phyloP scores from a whole-genome alignment of 208 protist species.

The Naegleria fowleri region DNA sequence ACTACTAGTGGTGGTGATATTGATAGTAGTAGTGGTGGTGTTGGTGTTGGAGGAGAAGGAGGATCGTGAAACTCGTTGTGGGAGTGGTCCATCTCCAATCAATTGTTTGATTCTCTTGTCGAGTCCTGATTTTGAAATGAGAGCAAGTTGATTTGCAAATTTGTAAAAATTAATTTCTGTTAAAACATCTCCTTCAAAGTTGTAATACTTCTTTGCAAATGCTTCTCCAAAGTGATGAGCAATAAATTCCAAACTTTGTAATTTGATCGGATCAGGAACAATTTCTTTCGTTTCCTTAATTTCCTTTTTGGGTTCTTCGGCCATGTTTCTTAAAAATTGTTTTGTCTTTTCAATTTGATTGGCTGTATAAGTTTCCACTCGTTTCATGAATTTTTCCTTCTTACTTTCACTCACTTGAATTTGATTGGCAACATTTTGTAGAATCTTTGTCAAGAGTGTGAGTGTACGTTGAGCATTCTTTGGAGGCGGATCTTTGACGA shows the following conservation, averaged over 20 bases:
- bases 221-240: not conserved
- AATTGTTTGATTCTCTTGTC: constrained; percentile 6
- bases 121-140: not conserved
- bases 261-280: constrained; percentile 1
- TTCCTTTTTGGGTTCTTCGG: not conserved
- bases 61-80: not conserved
- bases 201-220: constrained; percentile 1
- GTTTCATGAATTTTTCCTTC: constrained; percentile 18
- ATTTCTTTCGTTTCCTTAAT: not conserved
- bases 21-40: not conserved
- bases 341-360: not conserved
- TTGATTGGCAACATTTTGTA: constrained; percentile 28
- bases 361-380: not conserved
- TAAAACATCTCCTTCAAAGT: not conserved
- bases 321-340: not conserved
- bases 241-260: not conserved
- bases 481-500: not conserved
- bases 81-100: not conserved
- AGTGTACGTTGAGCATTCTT: not conserved
- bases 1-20: no score
- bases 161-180: not conserved
- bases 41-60: not conserved
- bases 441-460: not conserved
- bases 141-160: not conserved
- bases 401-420: not conserved